These are phyloP conservation scores for Ophidiomyces ophidiicola DNA, from an alignment of 2,329 filamentous ascomycete species.

Conservation along the genomic window DNA sequence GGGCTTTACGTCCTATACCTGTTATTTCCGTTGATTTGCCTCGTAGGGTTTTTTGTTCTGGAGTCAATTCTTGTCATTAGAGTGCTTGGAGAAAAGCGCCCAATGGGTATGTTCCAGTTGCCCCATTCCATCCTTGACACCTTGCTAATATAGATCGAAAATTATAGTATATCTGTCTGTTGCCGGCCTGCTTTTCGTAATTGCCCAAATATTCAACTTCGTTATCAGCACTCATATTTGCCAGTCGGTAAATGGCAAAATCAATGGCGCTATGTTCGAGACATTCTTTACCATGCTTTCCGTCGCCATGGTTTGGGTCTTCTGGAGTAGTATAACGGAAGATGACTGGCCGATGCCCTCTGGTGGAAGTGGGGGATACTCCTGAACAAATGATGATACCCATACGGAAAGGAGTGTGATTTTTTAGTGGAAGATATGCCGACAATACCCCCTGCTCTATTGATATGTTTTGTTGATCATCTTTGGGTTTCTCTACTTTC, in stretches of 20 bases:
- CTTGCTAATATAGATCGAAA: slow-evolving; percentile 4
- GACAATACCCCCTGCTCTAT: slow-evolving; percentile 6
- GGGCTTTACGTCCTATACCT: slow-evolving; percentile 91
- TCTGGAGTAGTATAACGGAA: slow-evolving; percentile 98
- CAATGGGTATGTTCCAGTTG: slow-evolving; percentile 53
- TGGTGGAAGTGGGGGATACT: slow-evolving; percentile 22
- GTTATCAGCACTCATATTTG: slow-evolving; percentile 86
- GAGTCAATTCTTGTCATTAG: slow-evolving; percentile 73
- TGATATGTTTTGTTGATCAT: neutral
- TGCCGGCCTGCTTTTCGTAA: slow-evolving; percentile 70
- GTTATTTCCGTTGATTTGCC: slow-evolving; percentile 72
- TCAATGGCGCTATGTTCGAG: slow-evolving; percentile 87
- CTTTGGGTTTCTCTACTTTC: slow-evolving; percentile 1
- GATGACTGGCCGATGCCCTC: slow-evolving; percentile 75
- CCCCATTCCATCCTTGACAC: neutral
- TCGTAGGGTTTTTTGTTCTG: slow-evolving; percentile 76
- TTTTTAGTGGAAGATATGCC: slow-evolving; percentile 2
- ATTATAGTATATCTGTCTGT: slow-evolving; percentile 55
- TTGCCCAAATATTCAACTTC: slow-evolving; percentile 94
- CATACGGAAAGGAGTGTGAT: no score
- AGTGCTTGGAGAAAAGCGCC: slow-evolving; percentile 74
- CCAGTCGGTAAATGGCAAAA: slow-evolving; percentile 65
- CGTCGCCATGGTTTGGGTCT: slow-evolving; percentile 76
- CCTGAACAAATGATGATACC: slow-evolving; percentile 14
- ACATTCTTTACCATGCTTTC: slow-evolving; percentile 81